Evolutionary conservation across 192 early-diverging fungal genomes (phyloP).

Genomic region (Fimicolochytrium jonesii): DNA sequence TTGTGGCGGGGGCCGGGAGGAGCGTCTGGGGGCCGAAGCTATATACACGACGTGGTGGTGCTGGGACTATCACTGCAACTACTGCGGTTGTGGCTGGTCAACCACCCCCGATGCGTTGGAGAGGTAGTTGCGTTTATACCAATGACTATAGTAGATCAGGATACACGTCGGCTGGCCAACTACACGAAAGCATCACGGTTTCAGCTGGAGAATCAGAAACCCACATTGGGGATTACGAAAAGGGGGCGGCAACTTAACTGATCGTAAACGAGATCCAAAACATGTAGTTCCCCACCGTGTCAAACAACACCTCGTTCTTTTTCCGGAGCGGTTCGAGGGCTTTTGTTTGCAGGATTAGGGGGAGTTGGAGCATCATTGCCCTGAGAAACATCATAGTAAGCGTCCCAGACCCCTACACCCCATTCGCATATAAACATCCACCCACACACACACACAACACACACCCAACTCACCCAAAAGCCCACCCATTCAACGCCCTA

Average conservation of each 20-base stretch:
- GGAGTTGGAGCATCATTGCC: conserved; percentile 33
- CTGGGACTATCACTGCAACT: too few species aligned
- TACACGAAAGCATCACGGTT: background rate
- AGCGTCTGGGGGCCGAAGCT: too few species aligned
- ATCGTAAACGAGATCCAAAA: conserved; percentile 38
- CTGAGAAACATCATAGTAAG: background rate
- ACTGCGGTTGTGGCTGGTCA: too few species aligned
- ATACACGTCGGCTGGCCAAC: conserved; percentile 29
- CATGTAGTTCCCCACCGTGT: conserved; percentile 32
- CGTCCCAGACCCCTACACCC: background rate
- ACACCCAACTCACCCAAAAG: conserved; percentile 50
- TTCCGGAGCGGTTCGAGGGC: conserved; percentile 8
- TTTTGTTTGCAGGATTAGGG: conserved; percentile 20
- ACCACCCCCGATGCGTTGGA: too few species aligned
- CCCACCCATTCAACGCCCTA: conserved; percentile 72
- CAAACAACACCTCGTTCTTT: conserved; percentile 26
- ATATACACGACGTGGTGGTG: too few species aligned
- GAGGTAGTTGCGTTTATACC: conserved; percentile 5
- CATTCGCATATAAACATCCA: background rate
- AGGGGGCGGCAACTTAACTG: conserved; percentile 19
- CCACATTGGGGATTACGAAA: too few species aligned
- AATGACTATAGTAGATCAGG: conserved; percentile 26
- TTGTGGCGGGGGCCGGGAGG: too few species aligned
- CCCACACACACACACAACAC: background rate
- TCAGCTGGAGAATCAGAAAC: background rate